phyloP scores from a whole-genome alignment of 768 basidiomycete genomes.

The Guyanaporus albipodus region DNA sequence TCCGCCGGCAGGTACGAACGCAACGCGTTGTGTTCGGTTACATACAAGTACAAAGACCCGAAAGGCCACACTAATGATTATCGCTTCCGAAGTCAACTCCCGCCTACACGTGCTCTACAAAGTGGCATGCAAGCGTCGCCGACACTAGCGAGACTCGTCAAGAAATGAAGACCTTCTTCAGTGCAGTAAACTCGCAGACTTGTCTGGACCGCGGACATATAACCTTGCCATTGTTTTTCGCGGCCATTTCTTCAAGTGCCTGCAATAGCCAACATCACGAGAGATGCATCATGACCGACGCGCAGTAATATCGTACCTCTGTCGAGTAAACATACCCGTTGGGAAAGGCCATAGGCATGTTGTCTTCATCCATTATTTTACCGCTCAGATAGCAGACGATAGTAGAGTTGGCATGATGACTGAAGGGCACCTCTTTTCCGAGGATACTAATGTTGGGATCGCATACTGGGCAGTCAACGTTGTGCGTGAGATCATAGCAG shows the following conservation, averaged over 20 bases:
- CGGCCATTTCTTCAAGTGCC: constrained; percentile 87
- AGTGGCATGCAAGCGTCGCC: no score
- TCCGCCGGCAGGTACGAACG: constrained; percentile 19
- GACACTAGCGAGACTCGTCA: no score
- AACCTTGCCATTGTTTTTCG: constrained; percentile 73
- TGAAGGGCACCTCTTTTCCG: constrained; percentile 82
- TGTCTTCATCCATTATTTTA: constrained; percentile 92
- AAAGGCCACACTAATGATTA: constrained; percentile 9
- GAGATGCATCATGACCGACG: constrained; percentile 2
- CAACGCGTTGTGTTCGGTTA: constrained; percentile 12
- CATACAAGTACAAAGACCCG: constrained; percentile 12
- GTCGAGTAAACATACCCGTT: constrained; percentile 91
- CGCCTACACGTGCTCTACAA: constrained; percentile 14
- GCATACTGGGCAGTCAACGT: constrained; percentile 91
- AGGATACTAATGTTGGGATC: constrained; percentile 71
- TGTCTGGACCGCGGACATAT: constrained; percentile 75
- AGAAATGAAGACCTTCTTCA: constrained; percentile 91
- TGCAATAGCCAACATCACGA: constrained; percentile 29
- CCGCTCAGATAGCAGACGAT: constrained; percentile 91
- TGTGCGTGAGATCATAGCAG: constrained; percentile 68
- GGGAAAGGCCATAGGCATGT: constrained; percentile 88
- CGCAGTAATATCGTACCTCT: constrained; percentile 53
- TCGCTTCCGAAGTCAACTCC: constrained; percentile 23
- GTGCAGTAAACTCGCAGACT: constrained; percentile 55
- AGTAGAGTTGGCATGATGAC: constrained; percentile 93